Percentiles rank a stretch among this genome's conserved stretches.
Evolutionary conservation across 1,284 basidiomycete genomes (phyloP).

Genomic region (Boletus semigastroideus): DNA sequence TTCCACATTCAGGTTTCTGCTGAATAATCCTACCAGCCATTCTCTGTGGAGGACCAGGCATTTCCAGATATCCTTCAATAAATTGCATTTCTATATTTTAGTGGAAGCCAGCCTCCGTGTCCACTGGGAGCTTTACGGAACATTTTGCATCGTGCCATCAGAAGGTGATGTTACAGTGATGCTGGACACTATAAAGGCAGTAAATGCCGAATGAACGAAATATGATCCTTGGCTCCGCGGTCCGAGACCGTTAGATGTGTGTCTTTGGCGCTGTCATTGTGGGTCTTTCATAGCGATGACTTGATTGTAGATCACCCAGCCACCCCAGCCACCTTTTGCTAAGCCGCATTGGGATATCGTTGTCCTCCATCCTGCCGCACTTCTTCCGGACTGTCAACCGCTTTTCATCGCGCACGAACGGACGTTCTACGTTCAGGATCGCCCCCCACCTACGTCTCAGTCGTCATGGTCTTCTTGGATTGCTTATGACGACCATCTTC

Average conservation of each 20-base stretch:
- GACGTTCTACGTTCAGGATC: neutral
- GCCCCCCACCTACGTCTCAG: neutral
- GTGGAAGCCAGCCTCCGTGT: neutral
- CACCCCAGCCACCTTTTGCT: neutral
- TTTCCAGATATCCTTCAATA: neutral
- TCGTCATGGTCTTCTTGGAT: neutral
- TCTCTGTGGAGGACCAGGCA: neutral
- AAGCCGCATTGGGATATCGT: neutral
- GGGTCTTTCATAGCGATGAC: neutral
- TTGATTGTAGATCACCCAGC: neutral
- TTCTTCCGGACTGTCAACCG: neutral
- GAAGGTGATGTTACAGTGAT: neutral
- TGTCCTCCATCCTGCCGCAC: neutral
- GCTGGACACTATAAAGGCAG: too few species aligned
- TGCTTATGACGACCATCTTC: neutral
- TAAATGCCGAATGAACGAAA: too few species aligned
- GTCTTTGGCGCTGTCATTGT: neutral
- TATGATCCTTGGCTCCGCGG: too few species aligned
- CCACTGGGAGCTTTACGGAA: neutral
- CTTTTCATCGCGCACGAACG: neutral
- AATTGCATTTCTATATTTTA: neutral
- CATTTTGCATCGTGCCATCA: neutral
- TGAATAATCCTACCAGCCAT: neutral
- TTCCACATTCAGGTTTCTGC: too few species aligned
- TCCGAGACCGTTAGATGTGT: neutral